Evolutionary conservation across 2,329 filamentous ascomycete genomes (phyloP), one percentile per base, ranked within the genome.

Genomic region (Trichoderma lentiforme): DNA sequence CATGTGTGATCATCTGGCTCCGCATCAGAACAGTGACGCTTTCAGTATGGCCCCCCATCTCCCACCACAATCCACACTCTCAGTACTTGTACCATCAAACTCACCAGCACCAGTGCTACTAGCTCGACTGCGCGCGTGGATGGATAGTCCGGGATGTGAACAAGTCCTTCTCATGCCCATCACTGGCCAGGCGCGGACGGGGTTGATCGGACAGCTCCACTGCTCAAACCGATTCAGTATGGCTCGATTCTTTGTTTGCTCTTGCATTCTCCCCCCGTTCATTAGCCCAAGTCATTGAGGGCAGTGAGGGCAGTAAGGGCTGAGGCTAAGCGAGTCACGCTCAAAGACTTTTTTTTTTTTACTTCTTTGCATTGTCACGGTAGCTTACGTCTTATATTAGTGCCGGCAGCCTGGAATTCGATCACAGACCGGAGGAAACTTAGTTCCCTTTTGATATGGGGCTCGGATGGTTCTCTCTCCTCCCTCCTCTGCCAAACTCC

Each of bases 1-100:
- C 53, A 39, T 62, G 56, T 51, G 62, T 71, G 70, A 67, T 71
- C 39, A 51, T 71, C 63, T 51, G 56, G 70, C 70, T 71, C 70
- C 70, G 70, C 68, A 63, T 56, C 47, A 47, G 34, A 67, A 36
- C 18, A 36, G 62, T 66, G 61, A 67, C 39, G 28, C 56, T 61
- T 39, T 65, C 62, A 66, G 51, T 71, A 65, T 53, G 62, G 28
- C 26, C 56, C 70, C 43, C 56, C 34, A 39, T 62, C 56, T 58
- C 56, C 36, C 53, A 21, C 56, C 53, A 60, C 51, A 67, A 67
- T 71, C 70, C 62, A 62, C 43, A 24, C 11, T 71, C 60, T 65
- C 60, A 34, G 21, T 71, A 47, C 57, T 30, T 34, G 39, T 43
- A 36, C 56, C 26, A n/a, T 60, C 30, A 56, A 70, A 51, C 67